phyloP scores from a whole-genome alignment of 2,329 filamentous ascomycete species.

The Cryphonectria naterciae region DNA sequence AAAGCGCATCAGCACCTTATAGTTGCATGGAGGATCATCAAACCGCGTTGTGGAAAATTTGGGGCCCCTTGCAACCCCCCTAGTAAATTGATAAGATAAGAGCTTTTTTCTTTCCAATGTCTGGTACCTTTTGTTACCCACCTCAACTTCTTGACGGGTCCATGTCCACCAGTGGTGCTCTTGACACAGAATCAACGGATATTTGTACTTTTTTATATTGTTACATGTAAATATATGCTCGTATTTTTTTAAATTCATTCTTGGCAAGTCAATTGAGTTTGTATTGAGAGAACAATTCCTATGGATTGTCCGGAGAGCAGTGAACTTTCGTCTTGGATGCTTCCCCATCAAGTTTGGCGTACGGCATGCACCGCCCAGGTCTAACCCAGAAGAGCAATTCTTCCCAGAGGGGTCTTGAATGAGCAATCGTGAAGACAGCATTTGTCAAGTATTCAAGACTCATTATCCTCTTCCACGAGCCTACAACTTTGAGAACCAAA shows the following conservation, averaged over 20 bases:
- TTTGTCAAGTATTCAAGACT: not conserved
- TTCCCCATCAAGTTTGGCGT: not conserved
- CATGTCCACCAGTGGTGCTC: not conserved
- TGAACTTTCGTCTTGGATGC: not conserved
- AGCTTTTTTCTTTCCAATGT: not conserved
- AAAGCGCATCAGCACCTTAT: not conserved
- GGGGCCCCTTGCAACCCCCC: constrained; percentile 5
- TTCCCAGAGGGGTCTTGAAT: not conserved
- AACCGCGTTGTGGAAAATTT: constrained; percentile 23
- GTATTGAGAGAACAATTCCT: not conserved
- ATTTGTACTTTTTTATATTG: not conserved
- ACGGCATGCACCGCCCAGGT: not conserved
- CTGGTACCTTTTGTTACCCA: not conserved
- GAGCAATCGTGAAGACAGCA: not conserved
- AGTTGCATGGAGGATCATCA: not conserved
- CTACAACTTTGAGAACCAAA: not conserved
- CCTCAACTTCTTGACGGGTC: not conserved
- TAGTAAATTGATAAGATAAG: constrained; percentile 18
- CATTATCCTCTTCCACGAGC: not conserved
- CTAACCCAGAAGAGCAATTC: constrained; percentile 12
- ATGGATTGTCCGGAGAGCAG: not conserved
- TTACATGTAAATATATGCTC: not conserved
- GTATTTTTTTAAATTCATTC: no score
- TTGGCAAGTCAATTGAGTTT: not conserved
- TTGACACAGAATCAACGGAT: not conserved